Percentiles rank a stretch among this genome's conserved stretches.
phyloP scores from a whole-genome alignment of 495 filamentous ascomycete species.

The Penicillium maclennaniae region DNA sequence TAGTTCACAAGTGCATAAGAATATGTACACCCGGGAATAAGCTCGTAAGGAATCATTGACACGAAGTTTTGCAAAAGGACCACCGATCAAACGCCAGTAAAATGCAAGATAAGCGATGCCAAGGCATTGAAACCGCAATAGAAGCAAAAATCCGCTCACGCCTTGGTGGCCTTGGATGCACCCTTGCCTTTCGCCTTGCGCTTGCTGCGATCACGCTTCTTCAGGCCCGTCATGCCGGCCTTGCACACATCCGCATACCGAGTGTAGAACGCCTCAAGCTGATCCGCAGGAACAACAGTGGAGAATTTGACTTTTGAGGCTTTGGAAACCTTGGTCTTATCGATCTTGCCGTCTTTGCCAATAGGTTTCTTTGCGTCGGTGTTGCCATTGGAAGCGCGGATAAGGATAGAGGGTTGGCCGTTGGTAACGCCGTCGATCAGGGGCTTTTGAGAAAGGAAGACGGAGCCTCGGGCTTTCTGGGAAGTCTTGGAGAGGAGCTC shows the following conservation, averaged over 20 bases:
- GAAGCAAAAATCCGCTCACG: conserved; percentile 17
- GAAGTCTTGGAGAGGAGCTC: conserved; percentile 68
- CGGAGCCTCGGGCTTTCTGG: conserved; percentile 65
- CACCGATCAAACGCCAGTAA: conserved; percentile 26
- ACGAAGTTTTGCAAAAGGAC: conserved; percentile 6
- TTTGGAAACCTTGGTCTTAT: conserved; percentile 28
- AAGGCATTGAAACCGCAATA: neutral
- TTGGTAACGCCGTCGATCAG: conserved; percentile 20
- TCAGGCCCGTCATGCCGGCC: conserved; percentile 78
- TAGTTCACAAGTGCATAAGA: conserved; percentile 6
- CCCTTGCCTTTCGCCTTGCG: conserved; percentile 63
- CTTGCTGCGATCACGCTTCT: conserved; percentile 91
- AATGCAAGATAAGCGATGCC: conserved; percentile 8
- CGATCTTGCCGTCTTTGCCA: conserved; percentile 22
- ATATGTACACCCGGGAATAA: conserved; percentile 25
- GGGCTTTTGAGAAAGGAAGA: conserved; percentile 82
- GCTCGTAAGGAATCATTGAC: conserved; percentile 9
- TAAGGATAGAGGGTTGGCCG: conserved; percentile 60
- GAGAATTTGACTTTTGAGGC: conserved; percentile 71
- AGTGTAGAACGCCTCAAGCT: conserved; percentile 74
- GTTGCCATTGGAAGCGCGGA: conserved; percentile 77
- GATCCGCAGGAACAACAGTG: conserved; percentile 72
- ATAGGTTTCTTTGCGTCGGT: conserved; percentile 42
- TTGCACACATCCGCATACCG: conserved; percentile 93
- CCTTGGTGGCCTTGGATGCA: conserved; percentile 49